A percentile compares a stretch with the other conserved stretches of the same genome.
Evolutionary conservation across 2,329 filamentous ascomycete genomes (phyloP).

Genomic region (Cladosporium sp.): DNA sequence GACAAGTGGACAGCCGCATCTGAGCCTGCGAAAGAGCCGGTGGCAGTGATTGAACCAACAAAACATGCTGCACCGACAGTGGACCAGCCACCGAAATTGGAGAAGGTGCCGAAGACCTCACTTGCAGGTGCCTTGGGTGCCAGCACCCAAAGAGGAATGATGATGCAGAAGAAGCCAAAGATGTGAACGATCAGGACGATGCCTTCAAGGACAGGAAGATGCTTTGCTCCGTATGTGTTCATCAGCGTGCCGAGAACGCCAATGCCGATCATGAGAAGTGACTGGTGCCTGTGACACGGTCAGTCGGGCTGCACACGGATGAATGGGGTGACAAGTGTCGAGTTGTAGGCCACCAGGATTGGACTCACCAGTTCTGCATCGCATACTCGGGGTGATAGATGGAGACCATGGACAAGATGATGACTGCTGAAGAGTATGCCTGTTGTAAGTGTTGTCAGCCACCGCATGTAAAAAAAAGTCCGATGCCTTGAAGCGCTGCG

Average conservation of each 20-base stretch:
- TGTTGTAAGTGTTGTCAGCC: neutral
- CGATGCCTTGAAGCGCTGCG: neutral
- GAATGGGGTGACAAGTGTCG: too few relatives aligned
- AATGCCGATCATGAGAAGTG: conserved; percentile 30
- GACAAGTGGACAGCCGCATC: conserved; percentile 30
- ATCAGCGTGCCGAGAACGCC: conserved; percentile 33
- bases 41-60: conserved; percentile 29
- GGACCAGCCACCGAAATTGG: conserved; percentile 37
- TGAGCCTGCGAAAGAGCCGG: conserved; percentile 22
- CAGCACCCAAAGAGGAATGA: conserved; percentile 29
- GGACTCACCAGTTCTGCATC: conserved; percentile 21
- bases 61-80: conserved; percentile 27
- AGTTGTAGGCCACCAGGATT: too few relatives aligned
- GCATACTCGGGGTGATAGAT: conserved; percentile 19
- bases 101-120: conserved; percentile 32
- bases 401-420: conserved; percentile 9
- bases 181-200: conserved; percentile 26
- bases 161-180: conserved; percentile 28
- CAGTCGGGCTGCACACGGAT: neutral
- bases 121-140: conserved; percentile 19
- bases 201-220: conserved; percentile 37
- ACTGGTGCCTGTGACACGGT: conserved; percentile 16
- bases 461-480: too few relatives aligned
- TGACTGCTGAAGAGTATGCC: conserved; percentile 1
- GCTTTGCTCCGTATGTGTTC: conserved; percentile 30